These are phyloP conservation scores for Apiospora rasikravindrae DNA, from an alignment of 2,329 filamentous ascomycete genomes.

Conservation along the genomic window DNA sequence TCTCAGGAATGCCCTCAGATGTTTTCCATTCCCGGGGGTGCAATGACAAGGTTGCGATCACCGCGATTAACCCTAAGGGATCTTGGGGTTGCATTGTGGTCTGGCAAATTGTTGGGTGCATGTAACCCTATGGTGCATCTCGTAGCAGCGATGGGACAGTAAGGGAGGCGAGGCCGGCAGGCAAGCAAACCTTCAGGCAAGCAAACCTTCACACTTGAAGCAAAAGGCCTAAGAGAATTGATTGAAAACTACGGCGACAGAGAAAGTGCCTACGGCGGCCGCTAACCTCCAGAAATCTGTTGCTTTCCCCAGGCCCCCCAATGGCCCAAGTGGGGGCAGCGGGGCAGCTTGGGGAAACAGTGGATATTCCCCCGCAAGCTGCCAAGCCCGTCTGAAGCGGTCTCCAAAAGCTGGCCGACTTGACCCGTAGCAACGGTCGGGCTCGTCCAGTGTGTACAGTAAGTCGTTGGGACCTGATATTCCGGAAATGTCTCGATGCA, in stretches of 20 bases:
- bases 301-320: not conserved
- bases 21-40: not conserved
- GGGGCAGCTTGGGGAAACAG: not conserved
- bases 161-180: not conserved
- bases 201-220: not conserved
- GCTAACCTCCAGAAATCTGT: not conserved
- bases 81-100: not conserved
- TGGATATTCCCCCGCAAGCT: not conserved
- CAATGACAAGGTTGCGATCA: not conserved
- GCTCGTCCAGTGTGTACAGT: not conserved
- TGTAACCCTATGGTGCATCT: constrained; percentile 6
- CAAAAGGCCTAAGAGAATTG: not conserved
- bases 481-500: not conserved
- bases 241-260: not conserved
- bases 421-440: not conserved
- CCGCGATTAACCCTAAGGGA: not conserved
- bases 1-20: not conserved
- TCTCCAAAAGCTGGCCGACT: not conserved
- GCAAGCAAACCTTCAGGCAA: not conserved
- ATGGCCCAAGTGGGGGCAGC: not conserved
- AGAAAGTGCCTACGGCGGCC: not conserved
- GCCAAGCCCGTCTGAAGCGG: not conserved
- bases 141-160: not conserved
- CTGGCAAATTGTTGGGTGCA: not conserved
- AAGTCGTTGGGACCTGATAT: not conserved